Evolutionary conservation across 441 rosid species (phyloP), one percentile per base, ranked within the genome.

Genomic region (Eutrema salsugineum): DNA sequence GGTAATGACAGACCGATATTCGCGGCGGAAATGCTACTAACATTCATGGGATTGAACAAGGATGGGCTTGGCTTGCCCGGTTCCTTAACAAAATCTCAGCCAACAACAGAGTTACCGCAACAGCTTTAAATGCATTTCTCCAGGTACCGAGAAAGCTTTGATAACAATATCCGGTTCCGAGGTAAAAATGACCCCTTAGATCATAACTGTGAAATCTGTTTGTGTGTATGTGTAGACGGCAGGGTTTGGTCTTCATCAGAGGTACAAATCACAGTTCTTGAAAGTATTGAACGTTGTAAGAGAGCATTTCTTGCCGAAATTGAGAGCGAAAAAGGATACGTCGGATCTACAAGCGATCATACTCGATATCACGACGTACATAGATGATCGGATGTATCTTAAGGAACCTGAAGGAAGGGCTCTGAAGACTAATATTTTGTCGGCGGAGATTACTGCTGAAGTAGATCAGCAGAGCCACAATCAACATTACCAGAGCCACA

Each of bases 11-110:
- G 97, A 87, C 97, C 0, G 88, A 92, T 79, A 54, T 85, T 56
- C 73, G 35, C 0, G 84, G 87, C 62, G 44, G 30, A 8, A 88
- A 89, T 62, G 57, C 76, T 49, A 77, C 69, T 44, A 88, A 90
- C 76, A 1, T 33, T 15, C 99, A 94, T 66, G 99, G 97, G 68
- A 76, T 86, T 5, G 78, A 82, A 77, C 89, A 86, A 60, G 99
- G 97, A 55, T 94, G 98, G 99, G 88, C 97, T 44, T 92, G 99
- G 94, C 83, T 91, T 65, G 91, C 97, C 12, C 81, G 94, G 77
- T 85, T 89, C 70, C 70, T 88, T 66, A 87, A 88, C 72, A 70
- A 79, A 22, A 84, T 89, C 46, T 86, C 98, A 49, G 91, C 93
- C 27, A 62, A 36, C 27, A 73, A 39, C 63, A 77, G 71, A 71